Conservation (phyloP, 192 early-diverging fungal genomes). For the Gigaspora rosea region DNA sequence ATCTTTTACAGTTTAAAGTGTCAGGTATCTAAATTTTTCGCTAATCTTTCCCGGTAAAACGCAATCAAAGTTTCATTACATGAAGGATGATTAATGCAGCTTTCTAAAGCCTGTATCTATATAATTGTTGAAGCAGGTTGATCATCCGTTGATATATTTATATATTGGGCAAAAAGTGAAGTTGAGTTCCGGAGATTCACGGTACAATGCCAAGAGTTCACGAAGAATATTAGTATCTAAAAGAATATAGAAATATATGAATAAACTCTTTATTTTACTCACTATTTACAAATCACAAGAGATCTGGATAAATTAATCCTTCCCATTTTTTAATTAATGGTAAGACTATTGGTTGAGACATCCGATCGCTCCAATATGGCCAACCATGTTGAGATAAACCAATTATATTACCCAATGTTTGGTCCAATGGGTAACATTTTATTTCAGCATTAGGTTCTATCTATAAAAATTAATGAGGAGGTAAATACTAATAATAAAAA, state of each 20-base stretch:
- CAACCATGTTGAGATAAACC: conserved; percentile 8
- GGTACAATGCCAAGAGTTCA: conserved; percentile 1
- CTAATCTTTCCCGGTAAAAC: not conserved
- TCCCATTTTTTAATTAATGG: conserved; percentile 9
- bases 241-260: not conserved
- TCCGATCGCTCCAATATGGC: conserved; percentile 22
- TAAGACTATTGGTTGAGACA: conserved; percentile 4
- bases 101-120: conserved; percentile 7
- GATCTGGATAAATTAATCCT: conserved; percentile 1
- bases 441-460: not conserved
- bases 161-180: not conserved
- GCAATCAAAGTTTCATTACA: not conserved
- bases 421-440: not conserved
- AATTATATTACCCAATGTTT: conserved; percentile 2
- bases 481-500: not conserved
- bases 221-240: conserved; percentile 9
- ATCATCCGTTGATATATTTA: not conserved
- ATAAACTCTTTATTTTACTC: conserved; percentile 9
- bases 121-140: not conserved
- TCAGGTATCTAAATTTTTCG: too few species aligned
- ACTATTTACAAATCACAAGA: conserved; percentile 16
- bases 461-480: not conserved
- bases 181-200: not conserved
- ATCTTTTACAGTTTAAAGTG: too few species aligned
- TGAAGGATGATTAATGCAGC: not conserved